Percentiles rank a stretch among this genome's conserved stretches.
Evolutionary conservation across 2,329 filamentous ascomycete genomes (phyloP).

Genomic region (Neophaeococcomyces aloes): DNA sequence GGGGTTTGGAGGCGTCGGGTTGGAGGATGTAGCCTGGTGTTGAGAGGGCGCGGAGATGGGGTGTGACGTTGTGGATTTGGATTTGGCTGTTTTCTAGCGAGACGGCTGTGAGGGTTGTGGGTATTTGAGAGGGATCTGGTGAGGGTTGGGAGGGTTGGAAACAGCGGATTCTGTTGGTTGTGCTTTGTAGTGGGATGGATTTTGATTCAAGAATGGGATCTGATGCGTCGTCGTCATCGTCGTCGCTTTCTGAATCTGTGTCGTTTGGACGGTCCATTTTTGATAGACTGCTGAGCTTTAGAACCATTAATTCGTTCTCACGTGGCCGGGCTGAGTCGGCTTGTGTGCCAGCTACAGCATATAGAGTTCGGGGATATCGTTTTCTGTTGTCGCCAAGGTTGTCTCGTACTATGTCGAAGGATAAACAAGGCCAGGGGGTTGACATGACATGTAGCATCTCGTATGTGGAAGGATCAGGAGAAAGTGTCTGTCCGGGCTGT

Average conservation of each 20-base stretch:
- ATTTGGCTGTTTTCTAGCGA: constrained; percentile 82
- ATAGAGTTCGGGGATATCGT: constrained; percentile 90
- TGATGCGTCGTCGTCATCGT: constrained; percentile 61
- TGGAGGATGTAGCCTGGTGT: constrained; percentile 72
- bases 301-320: constrained; percentile 89
- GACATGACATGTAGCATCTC: constrained; percentile 93
- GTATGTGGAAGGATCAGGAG: constrained; percentile 88
- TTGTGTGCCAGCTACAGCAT: constrained; percentile 89
- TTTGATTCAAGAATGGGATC: constrained; percentile 93
- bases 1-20: constrained; percentile 74
- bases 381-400: constrained; percentile 77
- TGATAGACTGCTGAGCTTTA: constrained; percentile 88
- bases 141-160: constrained; percentile 62
- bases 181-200: constrained; percentile 72
- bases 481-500: constrained; percentile 78
- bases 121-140: constrained; percentile 55
- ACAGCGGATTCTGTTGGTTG: constrained; percentile 85
- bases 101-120: constrained; percentile 73
- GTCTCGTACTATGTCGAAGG: constrained; percentile 85
- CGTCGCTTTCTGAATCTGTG: constrained; percentile 59
- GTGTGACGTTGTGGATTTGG: constrained; percentile 87
- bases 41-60: constrained; percentile 81
- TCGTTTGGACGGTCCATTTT: constrained; percentile 68
- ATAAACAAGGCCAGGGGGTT: constrained; percentile 93
- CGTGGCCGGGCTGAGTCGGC: constrained; percentile 62